Base-by-base conservation (phyloP, 768 basidiomycete genomes). In the Russula griseocarnosa region DNA sequence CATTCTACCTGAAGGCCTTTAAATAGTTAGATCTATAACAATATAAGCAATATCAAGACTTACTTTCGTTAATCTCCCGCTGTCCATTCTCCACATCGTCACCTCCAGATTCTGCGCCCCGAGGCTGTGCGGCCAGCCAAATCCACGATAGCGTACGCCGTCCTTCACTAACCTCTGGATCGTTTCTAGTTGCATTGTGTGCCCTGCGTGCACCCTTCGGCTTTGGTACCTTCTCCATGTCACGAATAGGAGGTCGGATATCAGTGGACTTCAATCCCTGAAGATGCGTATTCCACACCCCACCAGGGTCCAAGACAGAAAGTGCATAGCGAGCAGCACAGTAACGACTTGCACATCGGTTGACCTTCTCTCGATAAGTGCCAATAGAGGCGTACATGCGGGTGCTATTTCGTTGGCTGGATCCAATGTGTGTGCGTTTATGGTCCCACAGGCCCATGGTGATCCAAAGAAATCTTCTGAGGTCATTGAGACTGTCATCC, bases 211-310 rank as follows among this genome's bases (percentile, higher is more conserved):
- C 52, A 0, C 52, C 20, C 32, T 53, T 53, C 13, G 3, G 32
- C 13, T 53, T 53, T 13, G 32, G 52, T 3, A 34, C 3, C 52
- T 53, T 53, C 8, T 53, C 52, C 20, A 34, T 53, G 5, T 53
- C 52, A 22, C 32, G 52, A 32, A 36, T 14, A 16, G 52, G 52
- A 34, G 52, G 32, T 53, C 32, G 20, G 52, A 53, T 7, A 53
- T 53, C 52, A 53, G 52, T 22, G 52, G 52, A 8, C 52, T 53
- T 53, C 32, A 53, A 53, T 22, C 36, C 52, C 20, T 53, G 52
- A 36, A 53, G 52, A 53, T 32, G 8, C 14, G 10, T 20, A n/a
- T 7, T 8, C 42, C 42, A 46, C 20, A n/a, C 36, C 52, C 52
- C 52, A 53, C 52, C 14, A 34, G 52, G 52, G 20, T 53, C 52